Evolutionary conservation across 345 rosid genomes (phyloP), one percentile per base, ranked within the genome.

Genomic region (Euclidium syriacum): DNA sequence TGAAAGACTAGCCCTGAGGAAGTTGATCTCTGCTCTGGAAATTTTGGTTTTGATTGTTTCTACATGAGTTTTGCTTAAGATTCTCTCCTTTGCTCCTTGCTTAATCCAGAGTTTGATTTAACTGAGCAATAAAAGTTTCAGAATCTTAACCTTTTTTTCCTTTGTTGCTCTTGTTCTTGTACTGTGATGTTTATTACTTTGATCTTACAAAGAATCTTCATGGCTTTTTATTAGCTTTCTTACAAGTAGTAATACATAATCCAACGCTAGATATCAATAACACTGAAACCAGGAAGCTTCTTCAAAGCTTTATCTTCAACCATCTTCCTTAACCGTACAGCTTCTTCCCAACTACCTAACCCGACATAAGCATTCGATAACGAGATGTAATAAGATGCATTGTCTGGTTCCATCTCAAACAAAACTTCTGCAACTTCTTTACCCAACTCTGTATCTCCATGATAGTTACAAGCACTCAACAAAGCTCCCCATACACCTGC

Each of bases 401-500:
- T 87, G 56, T 59, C 78, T 16, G 90, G 86, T 42, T 82, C 90
- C 82, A 82, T 19, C 36, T 70, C 55, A 42, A 84, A 84, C 43
- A 84, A 77, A 54, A 65, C 63, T 38, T 84, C 75, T 22, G 83
- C 87, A 47, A 71, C 88, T 60, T 71, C 66, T 56, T 72, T 79
- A 10, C 80, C 90, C 47, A 80, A 26, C 48, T 73, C 48, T 39
- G 71, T 39, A 36, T 79, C 77, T 12, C 81, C 81, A 11, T 78
- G 78, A 59, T 72, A 65, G 44, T 68, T 72, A 46, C 86, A 81
- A 62, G 81, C 81, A 71, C 81, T 74, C 20, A 81, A 71, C 71
- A 81, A 62, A 52, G 85, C 86, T 9, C 90, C 90, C 82, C 74
- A 80, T 1, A 80, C 78, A 14, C 85, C 85, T 4, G 81, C 64